Conservation (phyloP, 2,329 filamentous ascomycete species). For the Aaosphaeria pasadenensis region DNA sequence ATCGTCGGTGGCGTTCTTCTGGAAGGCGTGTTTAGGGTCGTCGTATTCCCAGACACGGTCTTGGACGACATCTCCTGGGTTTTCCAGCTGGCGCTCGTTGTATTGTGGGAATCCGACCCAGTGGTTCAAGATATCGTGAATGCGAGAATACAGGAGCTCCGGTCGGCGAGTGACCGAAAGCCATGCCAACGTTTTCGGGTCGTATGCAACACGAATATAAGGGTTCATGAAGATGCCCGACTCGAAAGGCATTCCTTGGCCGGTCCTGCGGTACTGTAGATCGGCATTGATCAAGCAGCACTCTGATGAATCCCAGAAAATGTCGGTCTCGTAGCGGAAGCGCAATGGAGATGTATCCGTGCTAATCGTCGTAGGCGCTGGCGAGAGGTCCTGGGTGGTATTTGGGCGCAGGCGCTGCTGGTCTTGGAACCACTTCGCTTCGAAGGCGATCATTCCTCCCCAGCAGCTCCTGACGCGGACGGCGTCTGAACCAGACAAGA, state of each 20-base stretch:
- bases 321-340: conserved; percentile 42
- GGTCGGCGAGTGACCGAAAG: conserved; percentile 60
- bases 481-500: conserved; percentile 59
- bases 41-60: conserved; percentile 53
- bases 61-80: conserved; percentile 53
- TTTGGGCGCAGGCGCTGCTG: no score
- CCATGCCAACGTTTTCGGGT: conserved; percentile 55
- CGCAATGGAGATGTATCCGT: conserved; percentile 37
- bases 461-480: conserved; percentile 72
- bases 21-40: conserved; percentile 21
- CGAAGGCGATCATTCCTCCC: conserved; percentile 72
- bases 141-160: conserved; percentile 61
- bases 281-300: conserved; percentile 50
- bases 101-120: conserved; percentile 55
- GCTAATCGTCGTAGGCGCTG: conserved; percentile 11
- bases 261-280: conserved; percentile 37
- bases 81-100: conserved; percentile 61
- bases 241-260: conserved; percentile 38
- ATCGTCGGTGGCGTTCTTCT: conserved; percentile 18
- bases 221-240: conserved; percentile 72
- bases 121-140: conserved; percentile 58
- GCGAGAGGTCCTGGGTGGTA: conserved; percentile 13
- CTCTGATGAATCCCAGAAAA: conserved; percentile 48
- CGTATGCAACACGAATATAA: conserved; percentile 70
- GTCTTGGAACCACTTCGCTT: conserved; percentile 57